A percentile compares a stretch with the other conserved stretches of the same genome.
These are phyloP conservation scores for Chalciporus sp. DNA, from an alignment of 1,284 basidiomycete species.

Conservation along the genomic window DNA sequence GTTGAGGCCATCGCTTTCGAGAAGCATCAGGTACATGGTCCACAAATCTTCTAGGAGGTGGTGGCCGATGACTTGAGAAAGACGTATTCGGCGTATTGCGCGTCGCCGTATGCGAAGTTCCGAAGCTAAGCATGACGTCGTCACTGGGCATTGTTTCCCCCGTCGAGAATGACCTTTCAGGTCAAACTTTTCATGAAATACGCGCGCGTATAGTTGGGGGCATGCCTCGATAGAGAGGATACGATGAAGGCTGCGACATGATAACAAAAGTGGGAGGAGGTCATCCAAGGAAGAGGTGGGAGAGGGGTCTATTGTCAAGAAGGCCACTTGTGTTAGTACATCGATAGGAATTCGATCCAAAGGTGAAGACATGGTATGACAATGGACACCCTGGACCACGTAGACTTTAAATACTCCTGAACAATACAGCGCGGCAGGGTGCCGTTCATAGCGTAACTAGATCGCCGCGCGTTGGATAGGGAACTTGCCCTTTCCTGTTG, in stretches of 20 bases:
- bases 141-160: constrained; percentile 25
- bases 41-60: constrained; percentile 47
- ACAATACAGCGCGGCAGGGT: constrained; percentile 32
- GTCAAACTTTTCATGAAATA: constrained; percentile 62
- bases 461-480: constrained; percentile 38
- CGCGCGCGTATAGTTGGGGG: constrained; percentile 62
- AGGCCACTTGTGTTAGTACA: constrained; percentile 54
- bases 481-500: constrained; percentile 39
- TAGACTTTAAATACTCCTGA: constrained; percentile 30
- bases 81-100: constrained; percentile 47
- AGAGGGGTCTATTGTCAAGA: constrained; percentile 41
- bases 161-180: constrained; percentile 41
- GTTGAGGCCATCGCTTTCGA: constrained; percentile 51
- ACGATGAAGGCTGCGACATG: constrained; percentile 45
- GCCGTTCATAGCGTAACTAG: constrained; percentile 38
- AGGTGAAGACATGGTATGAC: constrained; percentile 41
- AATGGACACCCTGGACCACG: constrained; percentile 13
- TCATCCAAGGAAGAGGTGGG: constrained; percentile 39
- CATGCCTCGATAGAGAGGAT: constrained; percentile 46
- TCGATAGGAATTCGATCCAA: constrained; percentile 52
- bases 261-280: constrained; percentile 46
- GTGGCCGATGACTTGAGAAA: constrained; percentile 33
- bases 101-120: constrained; percentile 48
- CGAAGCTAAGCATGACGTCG: constrained; percentile 47
- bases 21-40: constrained; percentile 51